Percentiles rank a stretch among this genome's conserved stretches.
Conservation (phyloP, 1,284 basidiomycete genomes). For the Cronartium quercuum region DNA sequence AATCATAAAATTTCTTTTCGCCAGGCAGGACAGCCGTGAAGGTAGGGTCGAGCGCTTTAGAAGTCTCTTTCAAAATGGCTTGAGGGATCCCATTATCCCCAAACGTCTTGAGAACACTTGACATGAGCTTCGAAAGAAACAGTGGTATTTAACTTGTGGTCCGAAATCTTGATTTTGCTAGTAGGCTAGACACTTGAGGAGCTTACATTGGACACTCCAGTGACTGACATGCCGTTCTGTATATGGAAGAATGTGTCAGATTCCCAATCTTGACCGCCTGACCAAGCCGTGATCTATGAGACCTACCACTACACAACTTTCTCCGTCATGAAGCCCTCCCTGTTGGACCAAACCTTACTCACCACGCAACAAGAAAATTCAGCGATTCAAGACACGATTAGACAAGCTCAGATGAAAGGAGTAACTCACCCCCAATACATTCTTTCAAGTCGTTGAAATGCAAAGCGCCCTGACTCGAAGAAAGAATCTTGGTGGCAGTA, state of each 20-base stretch:
- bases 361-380: no score
- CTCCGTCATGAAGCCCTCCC: constrained; percentile 34
- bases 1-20: constrained; percentile 32
- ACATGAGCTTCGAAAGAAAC: constrained; percentile 17
- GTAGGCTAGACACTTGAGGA: neutral
- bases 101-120: constrained; percentile 29
- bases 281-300: neutral
- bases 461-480: constrained; percentile 16
- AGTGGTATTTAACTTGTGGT: no score
- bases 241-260: neutral
- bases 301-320: constrained; percentile 33
- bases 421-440: constrained; percentile 4
- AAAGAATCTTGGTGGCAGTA: constrained; percentile 14
- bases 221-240: constrained; percentile 35
- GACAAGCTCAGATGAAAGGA: no score
- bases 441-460: constrained; percentile 33
- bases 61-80: constrained; percentile 3
- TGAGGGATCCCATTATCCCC: constrained; percentile 20
- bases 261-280: neutral
- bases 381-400: no score
- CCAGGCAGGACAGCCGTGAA: constrained; percentile 34
- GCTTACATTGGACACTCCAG: constrained; percentile 19
- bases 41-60: constrained; percentile 26
- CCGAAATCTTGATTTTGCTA: no score
- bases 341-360: constrained; percentile 9